Percentiles rank a stretch among this genome's conserved stretches.
Conservation (phyloP, 2,329 filamentous ascomycete genomes). For the Talaromyces funiculosus region DNA sequence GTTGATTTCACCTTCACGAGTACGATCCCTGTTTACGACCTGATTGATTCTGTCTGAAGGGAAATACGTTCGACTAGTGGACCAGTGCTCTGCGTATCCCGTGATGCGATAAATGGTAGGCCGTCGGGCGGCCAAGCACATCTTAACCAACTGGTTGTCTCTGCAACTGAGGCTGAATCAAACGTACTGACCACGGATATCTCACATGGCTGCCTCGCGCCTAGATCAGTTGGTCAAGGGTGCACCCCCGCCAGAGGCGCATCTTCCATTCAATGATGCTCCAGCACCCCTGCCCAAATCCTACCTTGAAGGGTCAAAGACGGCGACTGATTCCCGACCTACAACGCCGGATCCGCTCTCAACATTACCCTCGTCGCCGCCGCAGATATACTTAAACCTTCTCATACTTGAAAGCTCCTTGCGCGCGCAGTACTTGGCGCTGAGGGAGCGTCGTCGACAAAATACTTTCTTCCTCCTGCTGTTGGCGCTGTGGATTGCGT, state of each 20-base stretch:
- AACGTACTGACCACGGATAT: not conserved
- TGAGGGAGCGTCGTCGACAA: constrained; percentile 80
- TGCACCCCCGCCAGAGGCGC: constrained; percentile 61
- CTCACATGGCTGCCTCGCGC: constrained; percentile 54
- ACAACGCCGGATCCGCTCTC: constrained; percentile 63
- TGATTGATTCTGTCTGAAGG: not conserved
- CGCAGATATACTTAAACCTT: constrained; percentile 96
- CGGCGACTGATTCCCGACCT: constrained; percentile 43
- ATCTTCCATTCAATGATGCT: constrained; percentile 40
- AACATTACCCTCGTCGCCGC: constrained; percentile 79
- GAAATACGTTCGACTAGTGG: not conserved
- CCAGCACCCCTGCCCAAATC: constrained; percentile 30
- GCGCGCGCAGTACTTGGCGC: constrained; percentile 83
- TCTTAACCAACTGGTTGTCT: not conserved
- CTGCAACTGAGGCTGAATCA: not conserved
- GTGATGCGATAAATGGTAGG: constrained; percentile 13
- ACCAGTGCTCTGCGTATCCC: not conserved
- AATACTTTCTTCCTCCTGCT: constrained; percentile 88
- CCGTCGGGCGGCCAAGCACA: constrained; percentile 5
- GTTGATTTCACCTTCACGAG: not conserved
- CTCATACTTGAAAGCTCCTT: constrained; percentile 93
- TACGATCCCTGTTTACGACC: not conserved
- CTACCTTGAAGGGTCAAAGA: constrained; percentile 18
- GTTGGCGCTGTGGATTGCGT: constrained; percentile 71
- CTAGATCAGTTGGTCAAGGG: constrained; percentile 92